Percentiles rank a stretch among this genome's conserved stretches.
Conservation (phyloP, 768 basidiomycete genomes). For the Leccinum longicurvipes region DNA sequence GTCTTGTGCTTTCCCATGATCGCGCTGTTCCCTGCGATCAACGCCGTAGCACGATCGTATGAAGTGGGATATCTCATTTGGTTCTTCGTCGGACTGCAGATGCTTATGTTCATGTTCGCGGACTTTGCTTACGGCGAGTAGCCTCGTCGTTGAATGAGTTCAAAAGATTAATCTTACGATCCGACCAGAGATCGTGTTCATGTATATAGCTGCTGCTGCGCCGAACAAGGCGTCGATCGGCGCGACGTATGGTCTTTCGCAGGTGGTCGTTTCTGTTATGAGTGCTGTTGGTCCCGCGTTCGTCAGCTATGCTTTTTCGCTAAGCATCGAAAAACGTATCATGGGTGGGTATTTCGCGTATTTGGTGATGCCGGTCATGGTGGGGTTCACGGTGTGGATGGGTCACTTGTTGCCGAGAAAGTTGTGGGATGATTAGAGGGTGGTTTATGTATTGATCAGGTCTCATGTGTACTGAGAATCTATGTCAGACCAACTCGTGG, state of each 20-base stretch:
- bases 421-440: conserved; percentile 16
- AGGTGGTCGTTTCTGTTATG: conserved; percentile 26
- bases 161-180: background rate
- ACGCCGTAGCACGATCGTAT: conserved; percentile 29
- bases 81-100: conserved; percentile 47
- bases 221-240: conserved; percentile 67
- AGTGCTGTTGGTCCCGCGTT: conserved; percentile 28
- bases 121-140: conserved; percentile 55
- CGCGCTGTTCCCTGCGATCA: conserved; percentile 42
- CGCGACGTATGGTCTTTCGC: conserved; percentile 58
- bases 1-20: conserved; percentile 46
- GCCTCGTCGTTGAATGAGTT: background rate
- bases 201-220: conserved; percentile 61
- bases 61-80: conserved; percentile 48
- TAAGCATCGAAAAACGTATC: conserved; percentile 33
- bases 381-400: conserved; percentile 27
- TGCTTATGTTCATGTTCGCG: conserved; percentile 41
- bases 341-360: conserved; percentile 60
- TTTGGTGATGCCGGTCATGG: conserved; percentile 31
- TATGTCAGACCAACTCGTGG: too few relatives aligned
- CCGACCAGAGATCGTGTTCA: conserved; percentile 58
- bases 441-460: too few relatives aligned
- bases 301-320: conserved; percentile 26
- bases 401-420: conserved; percentile 33
- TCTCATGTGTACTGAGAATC: too few relatives aligned